Evolutionary conservation across 441 rosid species (phyloP).

Genomic region (Gossypium davidsonii): DNA sequence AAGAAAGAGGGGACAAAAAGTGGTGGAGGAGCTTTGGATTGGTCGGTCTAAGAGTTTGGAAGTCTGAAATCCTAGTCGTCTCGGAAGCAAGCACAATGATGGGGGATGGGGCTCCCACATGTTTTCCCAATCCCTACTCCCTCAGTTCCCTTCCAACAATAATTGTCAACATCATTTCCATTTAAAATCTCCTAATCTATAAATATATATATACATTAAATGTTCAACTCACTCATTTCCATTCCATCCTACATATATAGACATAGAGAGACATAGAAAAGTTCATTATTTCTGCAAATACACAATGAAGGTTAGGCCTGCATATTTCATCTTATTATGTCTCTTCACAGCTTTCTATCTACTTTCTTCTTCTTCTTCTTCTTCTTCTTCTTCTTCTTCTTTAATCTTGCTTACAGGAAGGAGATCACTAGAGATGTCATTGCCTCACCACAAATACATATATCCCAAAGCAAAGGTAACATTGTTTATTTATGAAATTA

Average conservation of each 20-base stretch:
- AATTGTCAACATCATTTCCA: constrained; percentile 13
- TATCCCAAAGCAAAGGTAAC: constrained; percentile 18
- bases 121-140: constrained; percentile 10
- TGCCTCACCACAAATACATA: constrained; percentile 10
- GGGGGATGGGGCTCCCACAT: constrained; percentile 21
- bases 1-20: not conserved
- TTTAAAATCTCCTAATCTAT: not conserved
- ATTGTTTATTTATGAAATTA: not conserved
- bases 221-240: constrained; percentile 6
- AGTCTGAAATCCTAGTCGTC: not conserved
- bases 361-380: constrained; percentile 15
- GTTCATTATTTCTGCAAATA: not conserved
- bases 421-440: constrained; percentile 21
- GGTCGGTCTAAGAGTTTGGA: not conserved
- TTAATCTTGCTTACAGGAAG: constrained; percentile 15
- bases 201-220: not conserved
- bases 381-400: constrained; percentile 5
- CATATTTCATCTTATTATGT: constrained; percentile 20
- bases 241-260: not conserved
- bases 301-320: constrained; percentile 27
- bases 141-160: constrained; percentile 24
- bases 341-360: constrained; percentile 23
- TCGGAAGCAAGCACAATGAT: constrained; percentile 11
- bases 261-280: not conserved
- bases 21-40: not conserved